Base-by-base conservation (phyloP, 805 yeast genomes). In the Candida easanensis region DNA sequence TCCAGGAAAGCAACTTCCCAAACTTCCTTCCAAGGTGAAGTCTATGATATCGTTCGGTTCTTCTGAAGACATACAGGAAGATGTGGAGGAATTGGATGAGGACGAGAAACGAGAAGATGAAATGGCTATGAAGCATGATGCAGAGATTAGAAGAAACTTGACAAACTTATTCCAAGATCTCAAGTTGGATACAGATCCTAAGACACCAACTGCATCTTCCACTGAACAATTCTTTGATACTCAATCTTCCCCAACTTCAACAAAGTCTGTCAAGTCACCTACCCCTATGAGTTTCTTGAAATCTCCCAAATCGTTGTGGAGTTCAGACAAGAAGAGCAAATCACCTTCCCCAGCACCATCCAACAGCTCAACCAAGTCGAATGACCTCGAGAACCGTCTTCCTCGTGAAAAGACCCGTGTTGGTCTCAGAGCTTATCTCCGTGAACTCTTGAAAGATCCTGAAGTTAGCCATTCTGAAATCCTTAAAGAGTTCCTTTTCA, bases 381-480 rank as follows among this genome's bases (percentile, higher is more conserved):
- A 20, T 9, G 48, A 43, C 13, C 17, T 38, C 10, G 52, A 50
- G 38, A 45, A 46, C 35, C 61, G 58, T 28, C 68, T 86, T 23
- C 76, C 80, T 3, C 73, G 95, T 22, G 98, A 91, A 60, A 82
- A 80, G 50, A 74, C 88, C 52, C 69, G 98, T 33, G 71, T 88
- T 9, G 77, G 95, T 0, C 69, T 91, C 35, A 70, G 97, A 36
- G 86, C 88, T 0, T 91, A 86, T 55, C 56, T 91, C 37, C 68
- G 73, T 22, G 61, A 71, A 2, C 62, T 90, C 15, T 56, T 76
- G 9, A 66, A 73, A 26, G 74, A 77, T 34, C 71, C 77, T 5
- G 82, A 79, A 36, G 72, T 88, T 0, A 68, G 80, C 1, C 71
- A 74, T 38, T 75, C 81, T 31, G 64, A 69, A 0, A 63, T 70